These are phyloP conservation scores for Neurospora sp. DNA, from an alignment of 495 filamentous ascomycete genomes.

Conservation along the genomic window DNA sequence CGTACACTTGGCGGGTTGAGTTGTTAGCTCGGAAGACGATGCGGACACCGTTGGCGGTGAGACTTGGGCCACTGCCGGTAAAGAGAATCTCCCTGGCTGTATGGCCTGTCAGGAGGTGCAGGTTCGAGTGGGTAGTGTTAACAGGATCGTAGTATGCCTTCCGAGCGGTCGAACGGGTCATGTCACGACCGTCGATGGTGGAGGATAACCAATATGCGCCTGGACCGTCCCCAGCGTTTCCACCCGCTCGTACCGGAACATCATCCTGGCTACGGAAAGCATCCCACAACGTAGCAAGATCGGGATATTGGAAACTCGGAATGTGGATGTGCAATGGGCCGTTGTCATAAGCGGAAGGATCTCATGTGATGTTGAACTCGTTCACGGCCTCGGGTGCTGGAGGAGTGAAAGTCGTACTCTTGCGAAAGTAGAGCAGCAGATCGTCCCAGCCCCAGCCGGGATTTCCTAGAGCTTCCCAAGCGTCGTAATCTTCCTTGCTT, in stretches of 20 bases:
- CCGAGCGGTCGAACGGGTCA: slow-evolving; percentile 17
- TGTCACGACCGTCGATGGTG: slow-evolving; percentile 13
- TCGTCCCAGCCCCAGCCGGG: slow-evolving; percentile 50
- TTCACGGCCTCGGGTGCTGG: slow-evolving; percentile 18
- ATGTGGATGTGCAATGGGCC: slow-evolving; percentile 15
- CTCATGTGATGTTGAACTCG: slow-evolving; percentile 17
- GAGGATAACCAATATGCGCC: slow-evolving; percentile 13
- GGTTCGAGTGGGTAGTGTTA: slow-evolving; percentile 9
- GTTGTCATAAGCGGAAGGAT: slow-evolving; percentile 8
- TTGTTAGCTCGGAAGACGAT: slow-evolving; percentile 10
- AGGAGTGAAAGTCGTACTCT: slow-evolving; percentile 25
- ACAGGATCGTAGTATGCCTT: slow-evolving; percentile 20
- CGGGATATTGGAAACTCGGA: slow-evolving; percentile 18
- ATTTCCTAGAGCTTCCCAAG: slow-evolving; percentile 53
- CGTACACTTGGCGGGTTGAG: slow-evolving; percentile 8
- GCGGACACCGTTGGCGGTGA: slow-evolving; percentile 11
- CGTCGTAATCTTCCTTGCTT: slow-evolving; percentile 48
- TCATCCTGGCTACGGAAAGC: slow-evolving; percentile 7
- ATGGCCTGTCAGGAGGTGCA: slow-evolving; percentile 15
- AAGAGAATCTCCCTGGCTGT: slow-evolving; percentile 17
- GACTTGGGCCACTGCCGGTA: background rate
- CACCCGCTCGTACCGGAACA: background rate
- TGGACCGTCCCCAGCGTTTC: slow-evolving; percentile 7
- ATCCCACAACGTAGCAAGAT: slow-evolving; percentile 12
- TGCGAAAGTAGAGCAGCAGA: slow-evolving; percentile 35